These are phyloP conservation scores for Triticum urartu DNA, from an alignment of 176 grass and related monocot species.

Conservation along the genomic window DNA sequence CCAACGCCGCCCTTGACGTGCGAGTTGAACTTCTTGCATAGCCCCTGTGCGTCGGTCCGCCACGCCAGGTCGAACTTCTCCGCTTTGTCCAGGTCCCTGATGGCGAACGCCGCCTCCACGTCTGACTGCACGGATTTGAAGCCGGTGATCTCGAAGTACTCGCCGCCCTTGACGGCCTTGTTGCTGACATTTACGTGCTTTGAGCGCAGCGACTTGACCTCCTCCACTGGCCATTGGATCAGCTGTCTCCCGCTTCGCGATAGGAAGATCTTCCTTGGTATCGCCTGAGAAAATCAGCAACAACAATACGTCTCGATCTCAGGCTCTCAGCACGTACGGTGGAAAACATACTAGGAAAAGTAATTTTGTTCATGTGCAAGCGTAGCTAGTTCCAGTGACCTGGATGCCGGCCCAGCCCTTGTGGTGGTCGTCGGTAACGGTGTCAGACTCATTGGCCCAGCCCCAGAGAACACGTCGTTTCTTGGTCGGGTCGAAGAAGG, in stretches of 20 bases:
- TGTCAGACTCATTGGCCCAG: constrained; percentile 52
- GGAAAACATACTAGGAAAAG: background rate
- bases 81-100: constrained; percentile 36
- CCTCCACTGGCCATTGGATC: constrained; percentile 52
- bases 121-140: constrained; percentile 27
- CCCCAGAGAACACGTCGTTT: constrained; percentile 43
- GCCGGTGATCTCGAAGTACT: constrained; percentile 11
- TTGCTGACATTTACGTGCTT: background rate
- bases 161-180: background rate
- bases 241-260: constrained; percentile 36
- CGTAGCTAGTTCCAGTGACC: background rate
- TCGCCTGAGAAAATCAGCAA: background rate
- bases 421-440: background rate
- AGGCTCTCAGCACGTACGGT: background rate
- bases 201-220: constrained; percentile 31
- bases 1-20: constrained; percentile 34
- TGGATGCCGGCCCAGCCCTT: constrained; percentile 54
- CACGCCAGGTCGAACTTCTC: constrained; percentile 46
- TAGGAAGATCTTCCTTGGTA: constrained; percentile 43
- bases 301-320: background rate
- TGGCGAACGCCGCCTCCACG: constrained; percentile 47
- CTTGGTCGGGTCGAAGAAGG: constrained; percentile 42
- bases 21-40: background rate
- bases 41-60: constrained; percentile 23
- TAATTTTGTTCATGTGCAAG: background rate